Percentiles rank a stretch among this genome's conserved stretches.
Evolutionary conservation across 768 basidiomycete species (phyloP).

Genomic region (Boletus vermiculosoides): DNA sequence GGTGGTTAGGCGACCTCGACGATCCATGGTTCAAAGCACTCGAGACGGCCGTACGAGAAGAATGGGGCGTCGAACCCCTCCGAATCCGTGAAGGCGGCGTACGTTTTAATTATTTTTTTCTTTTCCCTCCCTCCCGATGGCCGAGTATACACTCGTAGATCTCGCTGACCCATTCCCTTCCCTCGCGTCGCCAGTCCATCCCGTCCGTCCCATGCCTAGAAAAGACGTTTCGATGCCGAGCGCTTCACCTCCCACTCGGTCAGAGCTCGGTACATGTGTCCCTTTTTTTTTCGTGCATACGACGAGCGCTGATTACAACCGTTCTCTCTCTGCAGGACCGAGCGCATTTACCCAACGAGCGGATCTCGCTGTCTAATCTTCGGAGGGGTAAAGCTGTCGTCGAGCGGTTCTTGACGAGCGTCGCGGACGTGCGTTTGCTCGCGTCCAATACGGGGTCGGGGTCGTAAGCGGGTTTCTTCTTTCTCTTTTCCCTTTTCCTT

Average conservation of each 20-base stretch:
- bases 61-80: constrained; percentile 85
- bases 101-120: constrained; percentile 27
- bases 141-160: not conserved
- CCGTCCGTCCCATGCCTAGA: constrained; percentile 94
- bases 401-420: constrained; percentile 66
- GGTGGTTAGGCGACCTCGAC: constrained; percentile 93
- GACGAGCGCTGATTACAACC: constrained; percentile 20
- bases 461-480: not conserved
- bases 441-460: not conserved
- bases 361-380: constrained; percentile 83
- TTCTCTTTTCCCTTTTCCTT: not conserved
- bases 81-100: constrained; percentile 94
- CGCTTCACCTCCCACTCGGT: constrained; percentile 92
- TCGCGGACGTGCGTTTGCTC: constrained; percentile 33
- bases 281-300: not conserved
- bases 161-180: not conserved
- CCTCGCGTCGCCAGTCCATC: constrained; percentile 59
- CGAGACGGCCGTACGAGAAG: constrained; percentile 76
- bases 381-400: constrained; percentile 73
- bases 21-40: constrained; percentile 85
- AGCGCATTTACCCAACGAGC: constrained; percentile 92
- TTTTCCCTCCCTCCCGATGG: not conserved
- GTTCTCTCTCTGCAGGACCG: constrained; percentile 50
- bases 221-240: constrained; percentile 84
- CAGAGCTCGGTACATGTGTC: constrained; percentile 69